Evolutionary conservation across 1,284 basidiomycete species (phyloP), one percentile per base, ranked within the genome.

Genomic region (Melampsora americana): DNA sequence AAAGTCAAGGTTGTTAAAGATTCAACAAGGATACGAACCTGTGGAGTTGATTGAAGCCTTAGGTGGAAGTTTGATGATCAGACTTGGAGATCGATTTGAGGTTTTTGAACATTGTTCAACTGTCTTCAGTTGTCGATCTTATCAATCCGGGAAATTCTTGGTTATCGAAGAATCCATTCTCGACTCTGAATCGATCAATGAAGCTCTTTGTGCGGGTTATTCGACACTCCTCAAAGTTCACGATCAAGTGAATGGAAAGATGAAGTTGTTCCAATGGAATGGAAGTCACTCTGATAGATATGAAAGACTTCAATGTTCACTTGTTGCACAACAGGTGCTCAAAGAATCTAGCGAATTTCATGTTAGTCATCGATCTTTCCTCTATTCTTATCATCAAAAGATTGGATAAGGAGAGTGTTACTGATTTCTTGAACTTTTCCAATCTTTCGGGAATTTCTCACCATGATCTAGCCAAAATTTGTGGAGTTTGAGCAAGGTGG

Each of bases 21-120:
- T 73, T 42, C 11, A 42, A 26, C 71, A 73, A 42, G 71, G 71
- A n/a, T 66, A 73, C 14, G 71, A 73, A 61, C 62, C 62, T 16
- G 35, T 32, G 7, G 71, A 73, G 35, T 66, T 73, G 48, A 50
- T 73, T 1, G 46, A 73, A 28, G 62, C 71, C 11, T 46, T 73
- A 26, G 71, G 71, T 0, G 71, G 71, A 35, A 48, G 53, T 39
- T 56, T 73, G 12, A 23, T 73, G 30, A 46, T 73, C 18, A 44
- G 69, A 35, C 32, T 60, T n/a, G 69, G 69, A 20, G 59, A 72
- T n/a, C 39, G 69, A 23, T 72, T 72, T 48, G 69, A 72, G 18
- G 6, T 64, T 0, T n/a, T n/a, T 26, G n/a, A 56, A 26, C 1
- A n/a, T 56, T 26, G 26, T 7, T 50, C 60, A 14, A 46, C 69